Evolutionary conservation across 2,329 filamentous ascomycete species (phyloP).

Genomic region (Xylariomycetidae sp.): DNA sequence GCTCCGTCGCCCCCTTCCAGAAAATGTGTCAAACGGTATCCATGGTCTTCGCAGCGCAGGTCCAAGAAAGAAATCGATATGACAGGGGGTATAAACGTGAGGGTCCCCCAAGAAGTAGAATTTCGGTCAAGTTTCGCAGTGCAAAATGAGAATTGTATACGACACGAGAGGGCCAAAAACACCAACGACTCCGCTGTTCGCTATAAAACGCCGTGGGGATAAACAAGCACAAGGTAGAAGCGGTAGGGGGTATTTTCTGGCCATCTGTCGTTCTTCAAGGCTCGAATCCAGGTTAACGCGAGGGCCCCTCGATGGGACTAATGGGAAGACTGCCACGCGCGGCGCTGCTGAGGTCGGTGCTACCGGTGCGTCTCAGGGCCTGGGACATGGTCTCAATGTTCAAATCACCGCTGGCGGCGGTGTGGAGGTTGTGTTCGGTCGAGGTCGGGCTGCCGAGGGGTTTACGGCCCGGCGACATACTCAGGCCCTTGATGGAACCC

Average conservation of each 20-base stretch:
- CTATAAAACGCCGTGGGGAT: too few relatives aligned
- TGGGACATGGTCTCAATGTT: constrained; percentile 93
- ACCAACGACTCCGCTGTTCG: too few relatives aligned
- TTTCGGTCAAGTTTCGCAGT: too few relatives aligned
- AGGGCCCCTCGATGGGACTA: constrained; percentile 49
- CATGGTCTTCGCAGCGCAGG: constrained; percentile 16
- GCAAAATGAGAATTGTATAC: too few relatives aligned
- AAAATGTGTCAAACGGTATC: constrained; percentile 22
- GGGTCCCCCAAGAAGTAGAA: too few relatives aligned
- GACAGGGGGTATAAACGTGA: too few relatives aligned
- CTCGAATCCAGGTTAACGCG: constrained; percentile 17
- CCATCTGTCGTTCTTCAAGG: too few relatives aligned
- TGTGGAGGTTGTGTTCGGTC: constrained; percentile 42
- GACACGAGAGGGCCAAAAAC: too few relatives aligned
- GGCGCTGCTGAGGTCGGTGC: constrained; percentile 62
- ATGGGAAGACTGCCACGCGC: constrained; percentile 50
- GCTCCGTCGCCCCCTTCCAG: not conserved
- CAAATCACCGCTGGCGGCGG: constrained; percentile 52
- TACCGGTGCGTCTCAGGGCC: constrained; percentile 77
- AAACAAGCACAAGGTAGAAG: too few relatives aligned
- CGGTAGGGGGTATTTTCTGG: too few relatives aligned
- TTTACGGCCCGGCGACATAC: constrained; percentile 58
- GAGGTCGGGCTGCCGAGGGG: constrained; percentile 59
- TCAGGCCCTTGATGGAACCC: constrained; percentile 66
- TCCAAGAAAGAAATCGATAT: too few relatives aligned